Evolutionary conservation across 73 alveolate species (phyloP), one percentile per base, ranked within the genome.

Genomic region (Paramecium sexaurelia): DNA sequence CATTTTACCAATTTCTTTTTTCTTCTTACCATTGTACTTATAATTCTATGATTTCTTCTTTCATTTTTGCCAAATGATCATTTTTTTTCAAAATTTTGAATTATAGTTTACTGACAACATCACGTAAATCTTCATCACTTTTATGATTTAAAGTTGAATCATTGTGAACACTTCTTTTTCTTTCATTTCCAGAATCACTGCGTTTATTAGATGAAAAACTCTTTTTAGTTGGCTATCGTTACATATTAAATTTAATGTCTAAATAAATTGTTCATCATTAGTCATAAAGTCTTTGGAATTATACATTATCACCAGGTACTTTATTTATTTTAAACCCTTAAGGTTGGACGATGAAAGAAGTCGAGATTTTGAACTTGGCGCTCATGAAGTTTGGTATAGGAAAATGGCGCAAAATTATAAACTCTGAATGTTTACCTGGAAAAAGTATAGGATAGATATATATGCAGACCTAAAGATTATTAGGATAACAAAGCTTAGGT

Each of bases 381-480:
- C 87, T 94, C 19, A 94, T 93, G 97, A 95, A 95, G 51, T 95
- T 84, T 68, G 97, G 97, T 7, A 91, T 95, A 29, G 97, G 97
- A 17, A 95, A 87, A 91, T 95, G 97, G 96, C 94, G 89, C 67
- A 93, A 91, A 55, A 95, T 95, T 56, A 55, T 87, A 91, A 84
- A 93, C 78, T 93, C 95, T 51, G 96, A 93, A 13, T 94, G 97
- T 51, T 69, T 94, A 43, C 97, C 97, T 17, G 94, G 95, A 0
- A 94, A 94, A 55, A 94, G 96, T 19, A 95, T 94, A 43, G 92
- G 96, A 13, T 68, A 95, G 55, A 89, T 95, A 87, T 93, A 95
- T 47, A 68, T 92, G 69, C 75, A 95, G 69, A 95, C 97, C 0
- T 84, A 95, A 91, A 93, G 97, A 83, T 88, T 95, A 10, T 85